Conservation (phyloP, 805 yeast species). For the Myxozyma geophila region DNA sequence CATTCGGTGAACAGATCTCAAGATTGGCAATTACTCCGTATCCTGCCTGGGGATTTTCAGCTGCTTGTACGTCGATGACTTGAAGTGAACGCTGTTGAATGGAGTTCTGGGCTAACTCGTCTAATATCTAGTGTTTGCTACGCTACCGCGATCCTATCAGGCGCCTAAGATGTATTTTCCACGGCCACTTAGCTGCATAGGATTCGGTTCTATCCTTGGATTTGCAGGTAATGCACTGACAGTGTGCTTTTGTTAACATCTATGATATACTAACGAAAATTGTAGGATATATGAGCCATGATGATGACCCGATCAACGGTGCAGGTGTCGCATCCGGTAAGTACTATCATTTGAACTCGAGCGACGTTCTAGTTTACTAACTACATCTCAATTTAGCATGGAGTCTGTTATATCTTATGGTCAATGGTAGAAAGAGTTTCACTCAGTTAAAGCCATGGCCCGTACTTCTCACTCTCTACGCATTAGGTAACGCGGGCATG, state of each 20-base stretch:
- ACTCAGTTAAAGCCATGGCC: slow-evolving; percentile 62
- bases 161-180: slow-evolving; percentile 23
- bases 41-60: slow-evolving; percentile 35
- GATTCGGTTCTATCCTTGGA: slow-evolving; percentile 35
- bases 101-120: background rate
- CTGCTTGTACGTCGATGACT: slow-evolving; percentile 18
- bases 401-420: slow-evolving; percentile 73
- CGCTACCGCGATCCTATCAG: slow-evolving; percentile 26
- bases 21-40: slow-evolving; percentile 35
- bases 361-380: background rate
- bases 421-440: slow-evolving; percentile 56
- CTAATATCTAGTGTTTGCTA: slow-evolving; percentile 30
- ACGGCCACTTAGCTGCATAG: slow-evolving; percentile 34
- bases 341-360: background rate
- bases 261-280: background rate
- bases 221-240: slow-evolving; percentile 32
- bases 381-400: slow-evolving; percentile 58
- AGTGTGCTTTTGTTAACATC: background rate
- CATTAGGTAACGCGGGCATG: slow-evolving; percentile 62
- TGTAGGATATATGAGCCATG: slow-evolving; percentile 60
- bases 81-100: background rate
- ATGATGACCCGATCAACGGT: slow-evolving; percentile 77
- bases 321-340: slow-evolving; percentile 62
- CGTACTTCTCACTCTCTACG: slow-evolving; percentile 59
- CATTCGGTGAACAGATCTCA: slow-evolving; percentile 21